Base-by-base conservation (phyloP, 2,329 filamentous ascomycete genomes). In the Didymella arachidicola region DNA sequence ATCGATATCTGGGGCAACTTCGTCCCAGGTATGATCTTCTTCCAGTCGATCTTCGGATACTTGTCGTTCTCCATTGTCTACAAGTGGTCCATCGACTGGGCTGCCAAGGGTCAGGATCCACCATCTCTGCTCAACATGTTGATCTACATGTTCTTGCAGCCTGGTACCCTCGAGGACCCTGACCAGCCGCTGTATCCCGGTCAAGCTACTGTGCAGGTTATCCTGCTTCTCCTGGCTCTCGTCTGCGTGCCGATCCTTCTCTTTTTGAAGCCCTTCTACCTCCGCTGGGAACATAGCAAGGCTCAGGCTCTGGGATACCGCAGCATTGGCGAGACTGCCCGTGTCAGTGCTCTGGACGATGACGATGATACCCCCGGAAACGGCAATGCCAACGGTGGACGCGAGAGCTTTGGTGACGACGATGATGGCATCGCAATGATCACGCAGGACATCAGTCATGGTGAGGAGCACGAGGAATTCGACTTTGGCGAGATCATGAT, bases 1-100 rank as follows among this genome's bases (percentile, higher is more conserved):
- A 92, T 98, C 67, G 96, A 99, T 72, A 93, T 99, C 69, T 97
- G 91, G 87, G 95, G 92, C 66, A 98, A 98, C 80, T 99, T 99
- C 73, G 81, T 99, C 46, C 95, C 95, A 7, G 94, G 95, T 51
- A 97, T 99, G 94, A 93, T 99, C 72, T 99, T 99, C 83, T 98
- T 99, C 87, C 96, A 99, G 81, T 88, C 92, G 64, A 99, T 99
- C 75, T 99, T 99, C 67, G 95, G 95, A 50, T 99, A 99, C 75
- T 86, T 99, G 18, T 91, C 96, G 46, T 82, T 97, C 73, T 92
- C 91, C 72, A 97, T 99, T 73, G 81, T 99, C 69, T 98, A 96
- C 85, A 99, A 99, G 81, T 99, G 96, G 95, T 89, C 86, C 10
- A 85, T 97, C 36, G 89, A 99, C 78, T 99, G 95, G 95, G 80